Conservation (phyloP, 176 grass and related monocot genomes). For the Aegilops sharonensis region DNA sequence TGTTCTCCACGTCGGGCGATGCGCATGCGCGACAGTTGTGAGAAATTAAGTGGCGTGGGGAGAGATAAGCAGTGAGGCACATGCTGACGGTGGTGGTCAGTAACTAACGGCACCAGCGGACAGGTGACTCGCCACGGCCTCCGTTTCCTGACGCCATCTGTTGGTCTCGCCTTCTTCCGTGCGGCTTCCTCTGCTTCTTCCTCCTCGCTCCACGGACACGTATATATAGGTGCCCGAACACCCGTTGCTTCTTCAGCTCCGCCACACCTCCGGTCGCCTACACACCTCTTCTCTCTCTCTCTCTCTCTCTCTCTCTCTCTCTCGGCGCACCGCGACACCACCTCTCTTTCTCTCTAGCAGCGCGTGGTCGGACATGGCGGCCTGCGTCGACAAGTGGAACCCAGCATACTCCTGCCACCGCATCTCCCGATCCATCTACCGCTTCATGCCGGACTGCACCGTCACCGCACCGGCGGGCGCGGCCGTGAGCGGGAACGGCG, state of each 20-base stretch:
- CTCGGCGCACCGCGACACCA: background rate
- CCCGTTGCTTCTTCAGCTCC: background rate
- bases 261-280: background rate
- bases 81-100: background rate
- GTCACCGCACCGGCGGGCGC: background rate
- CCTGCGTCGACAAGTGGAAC: conserved; percentile 76
- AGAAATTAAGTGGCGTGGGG: background rate
- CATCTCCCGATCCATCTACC: conserved; percentile 16
- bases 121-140: background rate
- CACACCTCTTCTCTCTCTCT: background rate
- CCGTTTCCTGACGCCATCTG: background rate
- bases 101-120: background rate
- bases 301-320: background rate
- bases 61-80: background rate
- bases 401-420: conserved; percentile 14
- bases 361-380: conserved; percentile 42
- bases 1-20: background rate
- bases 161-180: conserved; percentile 4
- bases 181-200: conserved; percentile 33
- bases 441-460: background rate
- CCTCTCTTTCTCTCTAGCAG: background rate
- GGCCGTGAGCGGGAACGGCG: background rate
- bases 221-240: conserved; percentile 48
- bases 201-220: background rate
- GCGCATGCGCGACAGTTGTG: too few species aligned